Conservation (phyloP, 306 rosid genomes). For the Trifolium fragiferum region DNA sequence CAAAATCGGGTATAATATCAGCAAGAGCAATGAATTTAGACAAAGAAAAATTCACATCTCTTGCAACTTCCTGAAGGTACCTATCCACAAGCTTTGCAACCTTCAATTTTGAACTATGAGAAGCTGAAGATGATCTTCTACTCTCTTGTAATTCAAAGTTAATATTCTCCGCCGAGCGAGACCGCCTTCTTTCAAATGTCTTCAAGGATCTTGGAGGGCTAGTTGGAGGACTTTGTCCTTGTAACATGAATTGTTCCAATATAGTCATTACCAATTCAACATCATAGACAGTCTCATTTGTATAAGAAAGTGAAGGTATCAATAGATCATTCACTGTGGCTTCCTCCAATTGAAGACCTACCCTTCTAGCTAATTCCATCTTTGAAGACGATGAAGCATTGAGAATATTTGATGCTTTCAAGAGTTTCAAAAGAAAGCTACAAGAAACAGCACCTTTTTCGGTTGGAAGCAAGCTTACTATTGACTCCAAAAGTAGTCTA, state of each 20-base stretch:
- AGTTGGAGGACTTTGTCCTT: constrained; percentile 90
- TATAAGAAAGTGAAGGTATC: constrained; percentile 67
- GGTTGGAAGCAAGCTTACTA: constrained; percentile 84
- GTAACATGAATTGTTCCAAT: constrained; percentile 79
- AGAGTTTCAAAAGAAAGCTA: constrained; percentile 79
- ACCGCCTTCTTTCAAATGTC: constrained; percentile 77
- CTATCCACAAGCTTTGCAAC: constrained; percentile 93
- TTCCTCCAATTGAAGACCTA: constrained; percentile 86
- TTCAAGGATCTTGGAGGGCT: constrained; percentile 82
- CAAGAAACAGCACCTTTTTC: constrained; percentile 92
- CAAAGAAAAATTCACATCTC: constrained; percentile 74
- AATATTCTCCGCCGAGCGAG: constrained; percentile 91
- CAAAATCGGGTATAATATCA: constrained; percentile 84
- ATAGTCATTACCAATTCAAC: constrained; percentile 78
- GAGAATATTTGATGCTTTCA: constrained; percentile 88
- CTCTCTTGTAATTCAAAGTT: constrained; percentile 92
- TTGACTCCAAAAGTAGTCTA: constrained; percentile 78
- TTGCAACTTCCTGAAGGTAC: constrained; percentile 84
- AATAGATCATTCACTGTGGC: constrained; percentile 77
- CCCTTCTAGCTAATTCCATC: constrained; percentile 81
- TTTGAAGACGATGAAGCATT: constrained; percentile 81
- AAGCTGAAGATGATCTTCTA: constrained; percentile 93
- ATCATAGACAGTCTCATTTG: constrained; percentile 62
- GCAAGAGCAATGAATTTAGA: constrained; percentile 79
- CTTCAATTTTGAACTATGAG: constrained; percentile 83